Base-by-base conservation (phyloP, 1,139 yeast genomes). In the Saccharomyces uvarum region DNA sequence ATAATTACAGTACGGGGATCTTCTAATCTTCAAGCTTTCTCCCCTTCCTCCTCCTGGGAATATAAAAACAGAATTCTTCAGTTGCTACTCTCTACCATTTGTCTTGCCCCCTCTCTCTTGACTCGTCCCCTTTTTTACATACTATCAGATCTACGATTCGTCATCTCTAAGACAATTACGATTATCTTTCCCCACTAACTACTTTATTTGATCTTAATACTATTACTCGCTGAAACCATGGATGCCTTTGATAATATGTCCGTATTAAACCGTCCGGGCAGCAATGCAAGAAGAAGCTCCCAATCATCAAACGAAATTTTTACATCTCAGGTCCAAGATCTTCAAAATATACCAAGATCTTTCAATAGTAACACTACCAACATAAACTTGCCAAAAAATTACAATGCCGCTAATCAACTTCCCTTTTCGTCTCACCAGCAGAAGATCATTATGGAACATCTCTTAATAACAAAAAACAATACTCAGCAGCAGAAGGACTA, bases 391-490 rank as follows among this genome's bases (percentile, higher is more conserved):
- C 21, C 44, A 16, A 38, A 19, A 38, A 38, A 38, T 9, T 16
- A 19, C 16, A 38, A 16, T 38, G 44, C 24, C 7, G 44, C 24
- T 19, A 38, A 38, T 19, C 44, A 38, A 38, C 44, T 38, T 6
- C 44, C 44, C 24, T 38, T 38, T 19, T 38, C 44, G 13, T 61
- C 64, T 24, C 61, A 61, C 32, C 67, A 66, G 50, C 64, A 63
- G 50, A 59, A 61, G 51, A 56, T 64, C 2, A 66, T 67, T 38
- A 51, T 63, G 47, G 61, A 66, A 50, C 68, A 63, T 47, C 52
- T 65, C 51, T 48, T 63, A 54, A 60, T 65, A 51, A 66, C 70
- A n/a, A 64, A 64, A 47, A 59, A 60, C 49, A 55, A 59, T 28
- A 54, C 58, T 8, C 57, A 59, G 1, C 61, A 58, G 48, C 48